Evolutionary conservation across 2,329 filamentous ascomycete genomes (phyloP).

Genomic region (Exophiala spinifera): DNA sequence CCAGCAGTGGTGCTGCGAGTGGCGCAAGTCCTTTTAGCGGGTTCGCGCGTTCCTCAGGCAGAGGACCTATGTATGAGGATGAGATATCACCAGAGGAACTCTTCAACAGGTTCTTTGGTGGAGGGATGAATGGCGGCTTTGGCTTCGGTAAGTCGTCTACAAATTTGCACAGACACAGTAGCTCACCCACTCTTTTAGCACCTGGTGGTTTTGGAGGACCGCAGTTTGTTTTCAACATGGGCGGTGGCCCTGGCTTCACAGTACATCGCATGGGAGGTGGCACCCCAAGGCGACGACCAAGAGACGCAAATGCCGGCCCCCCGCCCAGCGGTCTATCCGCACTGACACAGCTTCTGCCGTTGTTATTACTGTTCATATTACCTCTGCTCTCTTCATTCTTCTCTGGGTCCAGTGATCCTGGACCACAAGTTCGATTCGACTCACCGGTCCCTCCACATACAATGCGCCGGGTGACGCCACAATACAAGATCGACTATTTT

Average conservation of each 20-base stretch:
- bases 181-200: conserved; percentile 35
- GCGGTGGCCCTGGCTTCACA: conserved; percentile 83
- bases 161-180: neutral
- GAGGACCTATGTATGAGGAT: conserved; percentile 70
- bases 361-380: conserved; percentile 84
- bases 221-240: conserved; percentile 93
- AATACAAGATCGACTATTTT: conserved; percentile 76
- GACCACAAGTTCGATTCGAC: conserved; percentile 76
- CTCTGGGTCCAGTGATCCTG: conserved; percentile 52
- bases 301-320: conserved; percentile 56
- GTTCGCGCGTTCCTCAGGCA: conserved; percentile 45
- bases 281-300: conserved; percentile 71
- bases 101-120: conserved; percentile 95
- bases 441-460: conserved; percentile 68
- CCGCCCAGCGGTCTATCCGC: conserved; percentile 52
- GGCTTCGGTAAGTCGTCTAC: conserved; percentile 55
- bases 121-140: conserved; percentile 58
- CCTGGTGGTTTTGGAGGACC: conserved; percentile 70
- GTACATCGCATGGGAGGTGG: conserved; percentile 93
- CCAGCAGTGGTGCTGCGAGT: conserved; percentile 49
- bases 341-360: conserved; percentile 75
- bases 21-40: conserved; percentile 47
- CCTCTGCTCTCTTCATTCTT: conserved; percentile 81
- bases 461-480: conserved; percentile 66
- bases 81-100: conserved; percentile 96